These are phyloP conservation scores for Xylaria sp. DNA, from an alignment of 2,329 filamentous ascomycete genomes.

Conservation along the genomic window DNA sequence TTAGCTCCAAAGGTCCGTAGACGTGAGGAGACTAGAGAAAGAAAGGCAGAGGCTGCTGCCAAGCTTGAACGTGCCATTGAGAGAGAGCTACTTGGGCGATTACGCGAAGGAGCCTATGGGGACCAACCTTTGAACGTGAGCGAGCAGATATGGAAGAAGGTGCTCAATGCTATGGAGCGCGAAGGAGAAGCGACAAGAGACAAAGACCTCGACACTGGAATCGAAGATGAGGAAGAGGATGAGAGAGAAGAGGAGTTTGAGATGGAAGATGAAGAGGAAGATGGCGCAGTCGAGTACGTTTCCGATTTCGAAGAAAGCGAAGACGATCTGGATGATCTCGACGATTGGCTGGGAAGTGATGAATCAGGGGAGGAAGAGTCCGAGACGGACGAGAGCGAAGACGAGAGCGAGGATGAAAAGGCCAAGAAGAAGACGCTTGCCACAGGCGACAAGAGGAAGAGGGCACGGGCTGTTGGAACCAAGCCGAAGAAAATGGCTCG, in stretches of 20 bases:
- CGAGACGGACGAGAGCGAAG: slow-evolving; percentile 67
- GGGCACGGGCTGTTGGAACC: slow-evolving; percentile 52
- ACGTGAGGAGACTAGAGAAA: slow-evolving; percentile 79
- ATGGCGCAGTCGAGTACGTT: slow-evolving; percentile 89
- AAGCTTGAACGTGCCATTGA: slow-evolving; percentile 98
- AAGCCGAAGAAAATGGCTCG: slow-evolving; percentile 68
- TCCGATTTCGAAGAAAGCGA: slow-evolving; percentile 89
- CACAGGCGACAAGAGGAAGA: slow-evolving; percentile 62
- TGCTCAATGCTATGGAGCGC: slow-evolving; percentile 88
- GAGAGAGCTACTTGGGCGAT: slow-evolving; percentile 88
- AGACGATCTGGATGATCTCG: slow-evolving; percentile 80
- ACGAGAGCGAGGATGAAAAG: slow-evolving; percentile 64
- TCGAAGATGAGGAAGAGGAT: slow-evolving; percentile 74
- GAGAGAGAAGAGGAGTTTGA: slow-evolving; percentile 69
- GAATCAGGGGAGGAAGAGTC: slow-evolving; percentile 68
- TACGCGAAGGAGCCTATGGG: slow-evolving; percentile 93
- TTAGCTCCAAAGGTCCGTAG: slow-evolving; percentile 89
- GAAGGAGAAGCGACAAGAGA: slow-evolving; percentile 85
- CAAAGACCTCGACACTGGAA: slow-evolving; percentile 87
- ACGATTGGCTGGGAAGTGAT: slow-evolving; percentile 90
- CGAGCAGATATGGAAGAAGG: slow-evolving; percentile 96
- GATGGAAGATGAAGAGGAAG: slow-evolving; percentile 70
- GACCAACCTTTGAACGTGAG: slow-evolving; percentile 95
- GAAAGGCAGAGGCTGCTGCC: slow-evolving; percentile 82
- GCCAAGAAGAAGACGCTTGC: slow-evolving; percentile 58